phyloP scores from a whole-genome alignment of 768 basidiomycete genomes.

The Xanthoconium purpureum region DNA sequence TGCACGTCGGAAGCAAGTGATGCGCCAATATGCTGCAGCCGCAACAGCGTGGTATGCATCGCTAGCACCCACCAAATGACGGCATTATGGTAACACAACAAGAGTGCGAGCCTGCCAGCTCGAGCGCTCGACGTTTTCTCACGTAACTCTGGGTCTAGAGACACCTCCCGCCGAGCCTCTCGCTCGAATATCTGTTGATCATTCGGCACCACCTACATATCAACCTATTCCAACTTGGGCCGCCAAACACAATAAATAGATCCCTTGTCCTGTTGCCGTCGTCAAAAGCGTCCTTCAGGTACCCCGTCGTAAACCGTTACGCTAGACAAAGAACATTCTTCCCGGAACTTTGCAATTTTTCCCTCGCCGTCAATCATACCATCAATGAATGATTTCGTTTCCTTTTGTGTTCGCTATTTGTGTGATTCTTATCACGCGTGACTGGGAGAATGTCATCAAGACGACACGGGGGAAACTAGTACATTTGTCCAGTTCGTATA shows the following conservation, averaged over 20 bases:
- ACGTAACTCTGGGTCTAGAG: neutral
- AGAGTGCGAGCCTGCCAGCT: neutral
- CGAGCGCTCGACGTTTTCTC: constrained; percentile 4
- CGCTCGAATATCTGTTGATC: neutral
- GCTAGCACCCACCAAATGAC: neutral
- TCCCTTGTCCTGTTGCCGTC: neutral
- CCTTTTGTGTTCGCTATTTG: neutral
- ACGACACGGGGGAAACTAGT: neutral
- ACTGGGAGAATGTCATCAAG: constrained; percentile 6
- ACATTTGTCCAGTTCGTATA: neutral
- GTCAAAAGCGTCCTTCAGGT: constrained; percentile 9
- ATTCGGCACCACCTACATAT: neutral
- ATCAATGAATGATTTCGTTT: neutral
- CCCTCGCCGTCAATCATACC: constrained; percentile 4
- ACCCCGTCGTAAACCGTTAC: constrained; percentile 15
- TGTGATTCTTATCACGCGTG: neutral
- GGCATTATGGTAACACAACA: constrained; percentile 6
- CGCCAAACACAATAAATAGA: neutral
- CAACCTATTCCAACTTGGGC: neutral
- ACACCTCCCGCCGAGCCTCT: neutral
- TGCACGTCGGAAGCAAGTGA: constrained; percentile 1
- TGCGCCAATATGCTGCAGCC: neutral
- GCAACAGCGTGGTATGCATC: neutral
- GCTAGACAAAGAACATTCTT: constrained; percentile 7
- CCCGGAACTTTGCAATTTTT: constrained; percentile 4